These are phyloP conservation scores for Aspergillus nidulans DNA, from an alignment of 495 filamentous ascomycete genomes.

Conservation along the genomic window DNA sequence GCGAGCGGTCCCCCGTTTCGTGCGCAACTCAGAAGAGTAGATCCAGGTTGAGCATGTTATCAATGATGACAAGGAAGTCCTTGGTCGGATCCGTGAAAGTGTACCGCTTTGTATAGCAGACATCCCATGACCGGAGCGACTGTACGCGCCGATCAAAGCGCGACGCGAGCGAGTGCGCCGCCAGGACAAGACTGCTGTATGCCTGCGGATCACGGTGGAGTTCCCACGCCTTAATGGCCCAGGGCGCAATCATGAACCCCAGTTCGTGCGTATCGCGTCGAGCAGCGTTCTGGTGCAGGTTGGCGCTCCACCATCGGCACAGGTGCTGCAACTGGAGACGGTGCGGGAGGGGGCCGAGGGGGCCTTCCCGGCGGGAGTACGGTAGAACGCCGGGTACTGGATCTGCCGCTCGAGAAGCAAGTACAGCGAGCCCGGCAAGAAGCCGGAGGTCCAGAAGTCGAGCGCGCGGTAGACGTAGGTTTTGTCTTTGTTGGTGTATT, in stretches of 20 bases:
- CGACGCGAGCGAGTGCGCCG: slow-evolving; percentile 32
- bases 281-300: slow-evolving; percentile 30
- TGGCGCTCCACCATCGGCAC: slow-evolving; percentile 32
- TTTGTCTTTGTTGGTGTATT: slow-evolving; percentile 25
- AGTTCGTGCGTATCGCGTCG: slow-evolving; percentile 40
- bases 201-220: slow-evolving; percentile 29
- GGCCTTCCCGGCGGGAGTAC: background rate
- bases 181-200: slow-evolving; percentile 27
- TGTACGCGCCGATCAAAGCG: slow-evolving; percentile 30
- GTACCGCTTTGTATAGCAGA: slow-evolving; percentile 27
- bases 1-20: slow-evolving; percentile 23
- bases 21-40: slow-evolving; percentile 41
- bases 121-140: slow-evolving; percentile 38
- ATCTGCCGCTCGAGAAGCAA: slow-evolving; percentile 25
- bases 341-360: slow-evolving; percentile 7
- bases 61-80: slow-evolving; percentile 40
- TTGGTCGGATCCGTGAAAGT: slow-evolving; percentile 24
- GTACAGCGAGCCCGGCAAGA: slow-evolving; percentile 37
- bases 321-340: slow-evolving; percentile 27
- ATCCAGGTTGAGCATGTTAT: slow-evolving; percentile 46
- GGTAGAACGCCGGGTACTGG: slow-evolving; percentile 5
- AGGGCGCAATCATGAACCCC: slow-evolving; percentile 42
- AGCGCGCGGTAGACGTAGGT: slow-evolving; percentile 26
- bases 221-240: slow-evolving; percentile 34
- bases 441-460: slow-evolving; percentile 37